phyloP scores from a whole-genome alignment of 1,284 basidiomycete species.

The Tilletia indica region DNA sequence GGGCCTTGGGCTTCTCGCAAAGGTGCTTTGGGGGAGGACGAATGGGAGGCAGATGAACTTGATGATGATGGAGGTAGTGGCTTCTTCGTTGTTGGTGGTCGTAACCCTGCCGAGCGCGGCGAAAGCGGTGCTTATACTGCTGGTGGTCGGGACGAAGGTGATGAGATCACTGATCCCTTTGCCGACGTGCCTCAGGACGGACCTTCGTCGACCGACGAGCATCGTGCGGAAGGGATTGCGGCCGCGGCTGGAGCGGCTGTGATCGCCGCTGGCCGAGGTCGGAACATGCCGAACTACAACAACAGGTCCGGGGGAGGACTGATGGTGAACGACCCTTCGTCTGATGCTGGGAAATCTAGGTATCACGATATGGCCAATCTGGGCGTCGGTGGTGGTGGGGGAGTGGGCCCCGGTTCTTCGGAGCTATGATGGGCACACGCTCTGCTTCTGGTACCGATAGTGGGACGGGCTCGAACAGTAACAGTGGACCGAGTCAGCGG shows the following conservation, averaged over 20 bases:
- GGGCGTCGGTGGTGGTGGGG: neutral
- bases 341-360: neutral
- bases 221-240: slow-evolving; percentile 4
- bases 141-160: neutral
- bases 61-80: slow-evolving; percentile 9
- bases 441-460: slow-evolving; percentile 6
- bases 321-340: neutral
- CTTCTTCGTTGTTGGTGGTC: slow-evolving; percentile 14
- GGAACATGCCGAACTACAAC: neutral
- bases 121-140: neutral
- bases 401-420: slow-evolving; percentile 5
- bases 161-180: neutral
- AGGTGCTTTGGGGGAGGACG: neutral
- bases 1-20: neutral
- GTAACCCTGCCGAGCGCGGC: neutral
- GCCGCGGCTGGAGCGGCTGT: slow-evolving; percentile 11
- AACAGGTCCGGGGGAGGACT: neutral
- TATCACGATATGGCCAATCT: slow-evolving; percentile 16
- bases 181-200: neutral
- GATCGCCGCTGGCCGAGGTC: neutral
- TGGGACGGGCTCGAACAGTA: slow-evolving; percentile 10
- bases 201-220: neutral
- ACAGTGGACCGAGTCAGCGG: slow-evolving; percentile 14
- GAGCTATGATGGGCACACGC: neutral
- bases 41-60: slow-evolving; percentile 14